phyloP scores from a whole-genome alignment of 192 early-diverging fungal species.

The Phycomyces nitens region DNA sequence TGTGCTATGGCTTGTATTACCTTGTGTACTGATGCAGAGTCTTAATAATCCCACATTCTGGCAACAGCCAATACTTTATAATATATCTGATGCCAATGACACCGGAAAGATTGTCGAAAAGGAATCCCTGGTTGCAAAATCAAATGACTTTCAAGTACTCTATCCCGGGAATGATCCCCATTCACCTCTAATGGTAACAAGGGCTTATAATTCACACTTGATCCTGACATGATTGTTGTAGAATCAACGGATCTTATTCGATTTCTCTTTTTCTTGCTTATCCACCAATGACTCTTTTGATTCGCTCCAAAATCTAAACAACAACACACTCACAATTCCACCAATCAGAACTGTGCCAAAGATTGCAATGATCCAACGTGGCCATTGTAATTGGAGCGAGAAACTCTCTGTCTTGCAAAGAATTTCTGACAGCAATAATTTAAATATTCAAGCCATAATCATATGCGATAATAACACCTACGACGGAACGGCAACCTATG shows the following conservation, averaged over 20 bases:
- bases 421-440: not conserved
- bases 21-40: not conserved
- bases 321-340: not conserved
- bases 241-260: slow-evolving; percentile 10
- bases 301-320: slow-evolving; percentile 10
- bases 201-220: not conserved
- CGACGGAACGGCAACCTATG: not conserved
- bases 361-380: slow-evolving; percentile 23
- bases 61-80: not conserved
- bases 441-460: slow-evolving; percentile 20
- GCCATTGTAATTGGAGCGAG: slow-evolving; percentile 21
- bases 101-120: not conserved
- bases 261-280: slow-evolving; percentile 11
- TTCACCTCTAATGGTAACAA: slow-evolving; percentile 4
- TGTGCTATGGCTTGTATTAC: not conserved
- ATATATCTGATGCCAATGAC: slow-evolving; percentile 1
- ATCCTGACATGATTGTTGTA: not conserved
- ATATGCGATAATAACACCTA: slow-evolving; percentile 24
- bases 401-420: slow-evolving; percentile 14
- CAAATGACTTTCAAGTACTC: slow-evolving; percentile 14
- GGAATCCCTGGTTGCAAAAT: not conserved
- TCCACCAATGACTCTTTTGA: slow-evolving; percentile 9
- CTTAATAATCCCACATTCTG: not conserved
- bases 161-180: not conserved
- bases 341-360: slow-evolving; percentile 7